Percentiles rank a stretch among this genome's conserved stretches.
These are phyloP conservation scores for Westerdykella sp. DNA, from an alignment of 2,329 filamentous ascomycete genomes.

Conservation along the genomic window DNA sequence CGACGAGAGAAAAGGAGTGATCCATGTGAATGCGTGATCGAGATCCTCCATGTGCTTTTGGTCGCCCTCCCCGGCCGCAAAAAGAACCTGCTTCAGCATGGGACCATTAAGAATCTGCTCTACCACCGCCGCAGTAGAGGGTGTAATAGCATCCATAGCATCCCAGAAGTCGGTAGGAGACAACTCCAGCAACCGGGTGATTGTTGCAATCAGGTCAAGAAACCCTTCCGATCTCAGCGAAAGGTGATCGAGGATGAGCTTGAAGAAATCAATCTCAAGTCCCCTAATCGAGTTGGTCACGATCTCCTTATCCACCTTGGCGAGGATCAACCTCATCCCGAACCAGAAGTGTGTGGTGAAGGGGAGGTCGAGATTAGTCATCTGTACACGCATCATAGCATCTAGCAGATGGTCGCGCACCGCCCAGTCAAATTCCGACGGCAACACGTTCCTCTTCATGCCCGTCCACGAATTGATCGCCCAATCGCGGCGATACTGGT, in stretches of 20 bases:
- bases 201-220: constrained; percentile 61
- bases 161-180: constrained; percentile 82
- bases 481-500: constrained; percentile 59
- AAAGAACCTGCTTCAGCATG: constrained; percentile 56
- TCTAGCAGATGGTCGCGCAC: constrained; percentile 66
- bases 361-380: constrained; percentile 46
- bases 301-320: constrained; percentile 63
- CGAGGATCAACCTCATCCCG: constrained; percentile 67
- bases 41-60: constrained; percentile 55
- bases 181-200: constrained; percentile 66
- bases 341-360: constrained; percentile 72
- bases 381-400: constrained; percentile 58
- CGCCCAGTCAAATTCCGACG: constrained; percentile 79
- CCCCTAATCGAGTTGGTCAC: constrained; percentile 72
- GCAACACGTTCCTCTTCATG: constrained; percentile 57
- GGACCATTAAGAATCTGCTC: constrained; percentile 76
- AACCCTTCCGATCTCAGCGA: constrained; percentile 49
- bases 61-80: constrained; percentile 36
- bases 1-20: constrained; percentile 69
- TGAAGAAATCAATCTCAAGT: constrained; percentile 65
- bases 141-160: constrained; percentile 73
- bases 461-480: constrained; percentile 63
- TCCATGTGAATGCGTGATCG: constrained; percentile 66
- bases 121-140: constrained; percentile 72
- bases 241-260: constrained; percentile 59